phyloP scores from a whole-genome alignment of 495 filamentous ascomycete species.

The Podospora pseudopauciseta region DNA sequence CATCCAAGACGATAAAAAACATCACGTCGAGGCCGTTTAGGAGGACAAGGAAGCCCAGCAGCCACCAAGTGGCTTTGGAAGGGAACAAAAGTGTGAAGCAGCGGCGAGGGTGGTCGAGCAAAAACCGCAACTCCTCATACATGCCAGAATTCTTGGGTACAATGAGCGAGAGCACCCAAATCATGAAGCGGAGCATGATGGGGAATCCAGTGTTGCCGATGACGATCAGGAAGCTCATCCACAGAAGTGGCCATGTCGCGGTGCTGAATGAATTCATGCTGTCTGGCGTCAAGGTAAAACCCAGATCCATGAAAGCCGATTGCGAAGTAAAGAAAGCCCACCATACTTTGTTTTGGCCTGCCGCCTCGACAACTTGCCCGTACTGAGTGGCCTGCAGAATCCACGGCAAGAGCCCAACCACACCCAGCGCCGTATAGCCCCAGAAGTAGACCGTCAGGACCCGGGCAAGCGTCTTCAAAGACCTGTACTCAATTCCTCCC shows the following conservation, averaged over 20 bases:
- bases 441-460: conserved; percentile 76
- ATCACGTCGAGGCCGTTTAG: conserved; percentile 82
- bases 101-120: conserved; percentile 88
- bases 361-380: conserved; percentile 55
- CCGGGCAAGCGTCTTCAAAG: conserved; percentile 76
- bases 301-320: conserved; percentile 86
- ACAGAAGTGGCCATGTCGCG: conserved; percentile 67
- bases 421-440: conserved; percentile 68
- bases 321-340: conserved; percentile 86
- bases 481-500: conserved; percentile 90
- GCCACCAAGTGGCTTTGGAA: conserved; percentile 88
- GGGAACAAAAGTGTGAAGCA: conserved; percentile 95
- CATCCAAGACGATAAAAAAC: conserved; percentile 86
- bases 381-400: conserved; percentile 59
- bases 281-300: conserved; percentile 83
- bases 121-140: conserved; percentile 84
- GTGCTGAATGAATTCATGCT: conserved; percentile 84
- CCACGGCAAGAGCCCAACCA: conserved; percentile 73
- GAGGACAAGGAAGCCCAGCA: conserved; percentile 77
- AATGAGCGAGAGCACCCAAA: conserved; percentile 67
- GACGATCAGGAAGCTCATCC: conserved; percentile 78
- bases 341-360: conserved; percentile 68
- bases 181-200: conserved; percentile 84
- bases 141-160: conserved; percentile 58
- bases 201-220: conserved; percentile 95